These are phyloP conservation scores for Cydonia oblonga DNA, from an alignment of 331 rosid species.

Conservation along the genomic window DNA sequence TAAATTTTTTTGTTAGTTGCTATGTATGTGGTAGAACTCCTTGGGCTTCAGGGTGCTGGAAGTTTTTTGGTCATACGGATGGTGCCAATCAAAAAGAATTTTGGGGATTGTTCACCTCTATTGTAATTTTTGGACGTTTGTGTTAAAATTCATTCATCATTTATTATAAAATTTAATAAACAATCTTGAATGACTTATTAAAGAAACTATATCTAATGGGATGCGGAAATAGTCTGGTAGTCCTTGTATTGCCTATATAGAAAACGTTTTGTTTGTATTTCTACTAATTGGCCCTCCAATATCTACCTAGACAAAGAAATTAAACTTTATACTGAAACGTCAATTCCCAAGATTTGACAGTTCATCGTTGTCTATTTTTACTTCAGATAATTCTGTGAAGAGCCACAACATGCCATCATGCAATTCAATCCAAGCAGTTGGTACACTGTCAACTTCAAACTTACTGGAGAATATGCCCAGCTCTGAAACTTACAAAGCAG, in stretches of 20 bases:
- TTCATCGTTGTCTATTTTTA: constrained; percentile 7
- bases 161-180: background rate
- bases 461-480: constrained; percentile 18
- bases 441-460: constrained; percentile 18
- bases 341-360: constrained; percentile 7
- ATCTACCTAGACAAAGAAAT: background rate
- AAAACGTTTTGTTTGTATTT: background rate
- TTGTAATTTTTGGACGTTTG: background rate
- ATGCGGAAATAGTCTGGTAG: too few species aligned
- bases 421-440: constrained; percentile 12
- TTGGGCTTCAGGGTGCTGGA: background rate
- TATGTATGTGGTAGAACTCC: background rate
- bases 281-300: background rate
- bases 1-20: background rate
- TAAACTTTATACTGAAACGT: constrained; percentile 1
- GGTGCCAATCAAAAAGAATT: background rate
- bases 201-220: too few species aligned
- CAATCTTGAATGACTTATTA: background rate
- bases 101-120: background rate
- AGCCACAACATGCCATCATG: constrained; percentile 18
- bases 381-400: constrained; percentile 40
- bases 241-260: too few species aligned
- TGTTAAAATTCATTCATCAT: background rate
- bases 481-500: constrained; percentile 22
- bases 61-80: background rate